A percentile compares a stretch with the other conserved stretches of the same genome.
phyloP scores from a whole-genome alignment of 495 filamentous ascomycete genomes.

The Lentithecium fluviatile region DNA sequence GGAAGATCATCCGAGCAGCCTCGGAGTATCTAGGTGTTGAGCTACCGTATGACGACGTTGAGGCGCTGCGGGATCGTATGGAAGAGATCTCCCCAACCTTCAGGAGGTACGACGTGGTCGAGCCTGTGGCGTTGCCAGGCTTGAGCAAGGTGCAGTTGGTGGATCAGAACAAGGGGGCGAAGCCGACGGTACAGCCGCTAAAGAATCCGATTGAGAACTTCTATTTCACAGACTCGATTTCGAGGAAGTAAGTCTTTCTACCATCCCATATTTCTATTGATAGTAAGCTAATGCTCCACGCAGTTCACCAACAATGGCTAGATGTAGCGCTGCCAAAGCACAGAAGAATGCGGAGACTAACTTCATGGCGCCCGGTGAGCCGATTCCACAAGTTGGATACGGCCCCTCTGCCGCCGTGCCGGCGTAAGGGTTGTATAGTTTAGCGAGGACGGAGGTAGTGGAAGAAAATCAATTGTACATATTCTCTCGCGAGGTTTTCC shows the following conservation, averaged over 20 bases:
- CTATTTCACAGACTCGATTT: conserved; percentile 95
- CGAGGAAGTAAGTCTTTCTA: conserved; percentile 68
- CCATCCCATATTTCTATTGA: background rate
- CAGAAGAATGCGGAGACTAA: conserved; percentile 69
- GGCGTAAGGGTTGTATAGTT: conserved; percentile 6
- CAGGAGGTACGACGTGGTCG: conserved; percentile 84
- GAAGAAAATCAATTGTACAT: conserved; percentile 8
- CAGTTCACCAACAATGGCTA: conserved; percentile 95
- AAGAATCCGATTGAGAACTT: conserved; percentile 89
- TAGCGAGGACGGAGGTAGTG: background rate
- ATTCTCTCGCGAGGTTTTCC: background rate
- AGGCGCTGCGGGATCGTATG: conserved; percentile 85
- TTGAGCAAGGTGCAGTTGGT: conserved; percentile 89
- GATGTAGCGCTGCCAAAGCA: conserved; percentile 83
- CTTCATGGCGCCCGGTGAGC: conserved; percentile 77
- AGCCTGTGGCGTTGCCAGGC: conserved; percentile 65
- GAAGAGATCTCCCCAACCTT: conserved; percentile 88
- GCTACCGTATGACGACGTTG: conserved; percentile 89
- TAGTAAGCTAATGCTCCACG: conserved; percentile 38
- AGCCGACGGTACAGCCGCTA: conserved; percentile 64
- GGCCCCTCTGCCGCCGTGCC: conserved; percentile 9
- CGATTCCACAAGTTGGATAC: conserved; percentile 32
- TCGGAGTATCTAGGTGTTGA: conserved; percentile 87
- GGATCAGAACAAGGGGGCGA: conserved; percentile 87
- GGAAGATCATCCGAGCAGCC: conserved; percentile 93